Conservation (phyloP, 106 monocot species). For the Dendrobium chrysotoxum region DNA sequence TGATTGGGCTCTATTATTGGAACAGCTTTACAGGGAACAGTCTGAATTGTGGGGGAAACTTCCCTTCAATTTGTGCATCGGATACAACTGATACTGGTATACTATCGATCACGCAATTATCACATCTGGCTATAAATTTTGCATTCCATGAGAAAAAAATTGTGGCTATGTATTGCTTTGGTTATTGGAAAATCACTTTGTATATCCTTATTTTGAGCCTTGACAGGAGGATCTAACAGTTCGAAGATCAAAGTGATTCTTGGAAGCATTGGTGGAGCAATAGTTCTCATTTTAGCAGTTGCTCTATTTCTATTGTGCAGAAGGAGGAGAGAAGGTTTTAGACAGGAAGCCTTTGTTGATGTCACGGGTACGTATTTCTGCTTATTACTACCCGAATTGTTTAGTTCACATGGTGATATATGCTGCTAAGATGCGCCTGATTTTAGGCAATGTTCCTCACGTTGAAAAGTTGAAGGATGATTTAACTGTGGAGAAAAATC, state of each 20-base stretch:
- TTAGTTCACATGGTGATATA: neutral
- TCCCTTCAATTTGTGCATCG: constrained; percentile 44
- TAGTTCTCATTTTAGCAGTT: constrained; percentile 16
- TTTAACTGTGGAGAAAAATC: neutral
- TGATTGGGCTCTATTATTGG: constrained; percentile 9
- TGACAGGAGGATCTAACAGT: constrained; percentile 47
- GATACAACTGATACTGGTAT: constrained; percentile 39
- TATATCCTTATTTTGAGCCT: constrained; percentile 1
- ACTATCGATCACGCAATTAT: neutral
- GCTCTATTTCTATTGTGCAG: constrained; percentile 33
- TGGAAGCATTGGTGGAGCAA: constrained; percentile 41
- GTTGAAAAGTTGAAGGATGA: neutral
- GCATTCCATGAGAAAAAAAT: neutral
- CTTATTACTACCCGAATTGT: neutral
- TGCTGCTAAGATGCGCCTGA: neutral
- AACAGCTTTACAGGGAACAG: constrained; percentile 90
- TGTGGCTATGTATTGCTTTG: neutral
- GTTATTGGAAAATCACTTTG: neutral
- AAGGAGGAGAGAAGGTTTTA: constrained; percentile 23
- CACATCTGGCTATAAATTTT: neutral
- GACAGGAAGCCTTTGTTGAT: constrained; percentile 57
- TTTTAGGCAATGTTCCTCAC: neutral
- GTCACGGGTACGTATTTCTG: constrained; percentile 47
- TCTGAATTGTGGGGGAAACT: constrained; percentile 71
- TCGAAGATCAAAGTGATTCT: constrained; percentile 39